Percentiles rank a stretch among this genome's conserved stretches.
Evolutionary conservation across 1,284 basidiomycete genomes (phyloP).

Genomic region (Puccinia hordei): DNA sequence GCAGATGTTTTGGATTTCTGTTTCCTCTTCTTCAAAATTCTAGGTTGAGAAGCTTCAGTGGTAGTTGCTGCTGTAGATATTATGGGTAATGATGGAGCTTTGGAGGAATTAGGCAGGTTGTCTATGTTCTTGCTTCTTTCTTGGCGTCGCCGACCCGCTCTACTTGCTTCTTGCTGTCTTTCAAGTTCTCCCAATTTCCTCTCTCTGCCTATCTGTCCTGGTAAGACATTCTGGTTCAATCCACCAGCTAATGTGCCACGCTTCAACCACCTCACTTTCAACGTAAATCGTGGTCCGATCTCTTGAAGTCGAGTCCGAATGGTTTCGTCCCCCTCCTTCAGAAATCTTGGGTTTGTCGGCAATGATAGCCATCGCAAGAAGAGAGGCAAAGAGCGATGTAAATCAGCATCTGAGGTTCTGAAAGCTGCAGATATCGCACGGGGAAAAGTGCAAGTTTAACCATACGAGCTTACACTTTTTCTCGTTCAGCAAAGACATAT

Average conservation of each 20-base stretch:
- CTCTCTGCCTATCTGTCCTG: conserved; percentile 35
- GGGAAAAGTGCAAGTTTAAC: neutral
- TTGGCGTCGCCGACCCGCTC: conserved; percentile 21
- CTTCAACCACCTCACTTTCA: conserved; percentile 86
- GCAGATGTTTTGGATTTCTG: conserved; percentile 40
- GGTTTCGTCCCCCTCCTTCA: conserved; percentile 51
- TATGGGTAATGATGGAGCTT: neutral
- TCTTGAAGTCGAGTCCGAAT: conserved; percentile 88
- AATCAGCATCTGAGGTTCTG: neutral
- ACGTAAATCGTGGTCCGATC: conserved; percentile 94
- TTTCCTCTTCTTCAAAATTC: conserved; percentile 15
- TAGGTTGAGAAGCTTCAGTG: neutral
- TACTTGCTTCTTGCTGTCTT: conserved; percentile 39
- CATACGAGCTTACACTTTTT: conserved; percentile 41
- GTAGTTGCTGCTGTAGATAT: neutral
- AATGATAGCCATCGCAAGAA: too few species aligned
- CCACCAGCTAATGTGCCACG: conserved; percentile 65
- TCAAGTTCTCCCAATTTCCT: conserved; percentile 40
- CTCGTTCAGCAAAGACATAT: conserved; percentile 47
- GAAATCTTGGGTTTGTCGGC: neutral
- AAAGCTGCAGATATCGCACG: neutral
- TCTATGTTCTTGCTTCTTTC: neutral
- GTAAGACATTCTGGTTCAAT: conserved; percentile 38
- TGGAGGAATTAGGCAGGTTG: neutral
- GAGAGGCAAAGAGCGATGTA: neutral